A percentile compares a stretch with the other conserved stretches of the same genome.
Evolutionary conservation across 139 green algal species (phyloP).

Genomic region (Picocystis salinarum): DNA sequence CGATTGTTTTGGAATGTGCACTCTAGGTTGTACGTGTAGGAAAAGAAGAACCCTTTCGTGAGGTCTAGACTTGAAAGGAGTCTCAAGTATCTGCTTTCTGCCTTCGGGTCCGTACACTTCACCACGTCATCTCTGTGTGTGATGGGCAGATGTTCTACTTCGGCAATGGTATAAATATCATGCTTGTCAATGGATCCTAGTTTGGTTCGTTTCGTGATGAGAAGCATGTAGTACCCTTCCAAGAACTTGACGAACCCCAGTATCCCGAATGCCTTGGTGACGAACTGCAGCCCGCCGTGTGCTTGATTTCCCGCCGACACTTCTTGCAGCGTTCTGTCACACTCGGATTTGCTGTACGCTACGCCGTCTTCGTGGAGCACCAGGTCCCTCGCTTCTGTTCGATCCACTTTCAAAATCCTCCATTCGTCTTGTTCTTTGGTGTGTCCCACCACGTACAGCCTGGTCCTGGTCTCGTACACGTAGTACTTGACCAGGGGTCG

Average conservation of each 20-base stretch:
- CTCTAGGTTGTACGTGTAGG: conserved; percentile 58
- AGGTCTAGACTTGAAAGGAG: conserved; percentile 69
- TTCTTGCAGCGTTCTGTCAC: conserved; percentile 7
- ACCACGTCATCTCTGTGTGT: no score
- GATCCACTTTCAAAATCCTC: conserved; percentile 19
- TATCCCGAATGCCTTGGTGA: conserved; percentile 20
- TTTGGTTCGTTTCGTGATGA: no score
- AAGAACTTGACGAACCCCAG: conserved; percentile 49
- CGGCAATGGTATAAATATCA: no score
- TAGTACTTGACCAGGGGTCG: no score
- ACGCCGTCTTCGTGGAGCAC: conserved; percentile 10
- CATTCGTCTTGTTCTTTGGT: conserved; percentile 12
- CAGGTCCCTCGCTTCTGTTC: conserved; percentile 17
- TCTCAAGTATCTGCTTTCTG: conserved; percentile 28
- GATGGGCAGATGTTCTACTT: no score
- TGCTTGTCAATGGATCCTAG: no score
- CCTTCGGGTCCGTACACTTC: no score
- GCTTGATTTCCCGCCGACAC: conserved; percentile 13
- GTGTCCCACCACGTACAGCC: conserved; percentile 16
- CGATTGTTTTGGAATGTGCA: conserved; percentile 51
- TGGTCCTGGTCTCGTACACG: no score
- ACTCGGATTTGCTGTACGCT: conserved; percentile 11
- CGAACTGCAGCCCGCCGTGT: conserved; percentile 13
- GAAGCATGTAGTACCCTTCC: conserved; percentile 69
- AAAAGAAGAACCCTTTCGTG: conserved; percentile 83